phyloP scores from a whole-genome alignment of 257 asterid genomes.

The Nicotiana noctiflora region DNA sequence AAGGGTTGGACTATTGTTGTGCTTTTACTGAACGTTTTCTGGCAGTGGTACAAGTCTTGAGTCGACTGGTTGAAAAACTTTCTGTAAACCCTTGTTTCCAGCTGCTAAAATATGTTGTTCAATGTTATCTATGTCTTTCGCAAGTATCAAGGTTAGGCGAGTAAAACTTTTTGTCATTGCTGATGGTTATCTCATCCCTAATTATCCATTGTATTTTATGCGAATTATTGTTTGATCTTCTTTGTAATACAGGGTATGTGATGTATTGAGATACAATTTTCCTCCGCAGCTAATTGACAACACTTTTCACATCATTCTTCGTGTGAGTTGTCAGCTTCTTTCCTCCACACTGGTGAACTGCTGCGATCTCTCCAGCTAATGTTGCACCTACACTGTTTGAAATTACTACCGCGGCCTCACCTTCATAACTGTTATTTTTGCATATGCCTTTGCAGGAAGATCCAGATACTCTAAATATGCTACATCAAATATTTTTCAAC shows the following conservation, averaged over 20 bases:
- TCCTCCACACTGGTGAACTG: neutral
- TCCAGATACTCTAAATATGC: neutral
- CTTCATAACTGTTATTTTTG: neutral
- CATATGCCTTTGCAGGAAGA: neutral
- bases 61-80: neutral
- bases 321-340: neutral
- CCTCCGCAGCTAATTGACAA: neutral
- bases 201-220: neutral
- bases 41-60: neutral
- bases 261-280: neutral
- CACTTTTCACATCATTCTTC: neutral
- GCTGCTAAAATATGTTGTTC: neutral
- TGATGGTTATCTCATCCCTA: neutral
- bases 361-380: neutral
- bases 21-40: neutral
- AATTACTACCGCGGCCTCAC: neutral
- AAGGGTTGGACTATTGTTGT: slow-evolving; percentile 2
- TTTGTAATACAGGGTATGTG: neutral
- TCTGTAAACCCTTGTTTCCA: neutral
- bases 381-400: neutral
- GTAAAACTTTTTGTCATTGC: neutral
- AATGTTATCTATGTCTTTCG: neutral
- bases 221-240: neutral
- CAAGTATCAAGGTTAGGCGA: neutral
- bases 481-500: neutral